Percentiles rank a stretch among this genome's conserved stretches.
Evolutionary conservation across 2,329 filamentous ascomycete species (phyloP).

Genomic region (Aureobasidium pullulans): DNA sequence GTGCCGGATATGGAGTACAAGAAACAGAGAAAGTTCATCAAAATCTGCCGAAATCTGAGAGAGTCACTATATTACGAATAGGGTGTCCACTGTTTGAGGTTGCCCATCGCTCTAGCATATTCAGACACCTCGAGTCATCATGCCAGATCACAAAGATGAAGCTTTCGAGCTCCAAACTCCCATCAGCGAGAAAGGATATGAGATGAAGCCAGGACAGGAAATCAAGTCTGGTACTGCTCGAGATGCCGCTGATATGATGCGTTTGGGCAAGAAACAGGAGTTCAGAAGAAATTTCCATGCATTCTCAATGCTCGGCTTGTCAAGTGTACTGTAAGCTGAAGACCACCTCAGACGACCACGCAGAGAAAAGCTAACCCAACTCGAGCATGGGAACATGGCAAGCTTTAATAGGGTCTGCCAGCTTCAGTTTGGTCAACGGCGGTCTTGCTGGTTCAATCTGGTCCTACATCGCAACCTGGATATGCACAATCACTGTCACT

Average conservation of each 20-base stretch:
- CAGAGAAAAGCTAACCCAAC: neutral
- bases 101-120: neutral
- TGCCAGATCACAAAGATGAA: neutral
- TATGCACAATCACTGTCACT: conserved; percentile 29
- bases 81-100: neutral
- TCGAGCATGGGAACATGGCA: conserved; percentile 25
- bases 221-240: neutral
- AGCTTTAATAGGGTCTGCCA: conserved; percentile 14
- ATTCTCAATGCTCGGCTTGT: conserved; percentile 23
- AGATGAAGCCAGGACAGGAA: neutral
- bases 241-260: conserved; percentile 14
- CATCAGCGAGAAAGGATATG: neutral
- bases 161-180: conserved; percentile 4
- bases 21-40: neutral
- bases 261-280: conserved; percentile 14
- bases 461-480: conserved; percentile 26
- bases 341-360: neutral
- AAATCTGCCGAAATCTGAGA: neutral
- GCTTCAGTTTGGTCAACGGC: conserved; percentile 21
- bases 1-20: neutral
- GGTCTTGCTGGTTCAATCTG: conserved; percentile 30
- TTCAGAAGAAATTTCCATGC: conserved; percentile 20
- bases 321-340: conserved; percentile 18
- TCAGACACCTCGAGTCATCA: neutral
- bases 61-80: neutral